Percentiles rank a stretch among this genome's conserved stretches.
phyloP scores from a whole-genome alignment of 106 monocot species.

The Amphibolis antarctica region DNA sequence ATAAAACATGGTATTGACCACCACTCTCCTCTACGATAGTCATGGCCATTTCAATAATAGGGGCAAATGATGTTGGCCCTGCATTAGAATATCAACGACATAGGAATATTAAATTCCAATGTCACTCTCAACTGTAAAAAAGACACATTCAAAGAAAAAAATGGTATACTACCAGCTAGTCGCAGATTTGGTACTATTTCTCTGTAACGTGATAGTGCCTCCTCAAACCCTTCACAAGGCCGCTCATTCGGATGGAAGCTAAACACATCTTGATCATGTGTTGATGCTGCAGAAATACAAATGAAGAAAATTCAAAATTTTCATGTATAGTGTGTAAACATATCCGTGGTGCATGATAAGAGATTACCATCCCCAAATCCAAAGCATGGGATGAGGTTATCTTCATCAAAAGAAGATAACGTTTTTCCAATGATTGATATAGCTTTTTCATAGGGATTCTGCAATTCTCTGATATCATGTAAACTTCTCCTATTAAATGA shows the following conservation, averaged over 20 bases:
- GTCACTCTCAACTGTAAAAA: no score
- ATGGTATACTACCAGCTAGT: slow-evolving; percentile 38
- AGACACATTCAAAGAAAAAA: background rate
- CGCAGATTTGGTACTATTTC: slow-evolving; percentile 60
- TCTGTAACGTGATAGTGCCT: slow-evolving; percentile 52
- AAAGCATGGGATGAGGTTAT: slow-evolving; percentile 83
- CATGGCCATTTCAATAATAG: slow-evolving; percentile 73
- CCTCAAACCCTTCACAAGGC: slow-evolving; percentile 75
- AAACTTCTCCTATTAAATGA: slow-evolving; percentile 64
- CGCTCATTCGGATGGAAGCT: slow-evolving; percentile 58
- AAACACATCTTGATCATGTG: slow-evolving; percentile 84
- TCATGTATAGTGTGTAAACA: background rate
- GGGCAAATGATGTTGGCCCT: slow-evolving; percentile 92
- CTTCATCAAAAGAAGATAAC: slow-evolving; percentile 73
- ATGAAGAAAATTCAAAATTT: background rate
- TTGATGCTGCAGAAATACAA: slow-evolving; percentile 38
- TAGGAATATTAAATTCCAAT: background rate
- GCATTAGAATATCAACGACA: background rate
- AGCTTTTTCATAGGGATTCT: slow-evolving; percentile 79
- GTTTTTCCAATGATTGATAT: slow-evolving; percentile 83
- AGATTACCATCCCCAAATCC: slow-evolving; percentile 76
- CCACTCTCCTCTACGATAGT: slow-evolving; percentile 64
- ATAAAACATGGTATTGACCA: slow-evolving; percentile 85
- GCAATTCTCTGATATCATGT: slow-evolving; percentile 40
- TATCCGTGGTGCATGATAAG: background rate